phyloP scores from a whole-genome alignment of 2,329 filamentous ascomycete genomes.

The Boeremia lycopersici region DNA sequence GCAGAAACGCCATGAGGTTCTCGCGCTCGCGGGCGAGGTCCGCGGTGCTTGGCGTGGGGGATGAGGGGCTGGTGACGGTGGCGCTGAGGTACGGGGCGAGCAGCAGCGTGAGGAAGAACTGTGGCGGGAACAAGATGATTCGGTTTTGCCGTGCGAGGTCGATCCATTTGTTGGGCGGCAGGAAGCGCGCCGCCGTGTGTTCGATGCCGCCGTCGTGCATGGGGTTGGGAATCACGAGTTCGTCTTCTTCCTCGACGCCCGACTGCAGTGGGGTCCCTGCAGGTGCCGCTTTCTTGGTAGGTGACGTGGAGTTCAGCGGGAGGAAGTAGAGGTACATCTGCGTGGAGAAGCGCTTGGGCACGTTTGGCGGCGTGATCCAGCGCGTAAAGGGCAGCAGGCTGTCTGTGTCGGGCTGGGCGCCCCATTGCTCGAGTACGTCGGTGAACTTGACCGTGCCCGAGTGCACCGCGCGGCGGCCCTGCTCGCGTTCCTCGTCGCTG shows the following conservation, averaged over 20 bases:
- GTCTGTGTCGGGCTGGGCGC: conserved; percentile 69
- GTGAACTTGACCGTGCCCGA: conserved; percentile 67
- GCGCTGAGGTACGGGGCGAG: conserved; percentile 60
- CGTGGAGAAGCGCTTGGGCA: conserved; percentile 82
- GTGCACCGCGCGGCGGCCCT: conserved; percentile 73
- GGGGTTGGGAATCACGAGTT: conserved; percentile 69
- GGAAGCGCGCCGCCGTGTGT: conserved; percentile 78
- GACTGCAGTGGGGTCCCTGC: conserved; percentile 39
- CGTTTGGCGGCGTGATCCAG: conserved; percentile 82
- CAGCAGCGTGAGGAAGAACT: conserved; percentile 74
- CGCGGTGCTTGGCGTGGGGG: conserved; percentile 33
- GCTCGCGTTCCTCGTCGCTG: conserved; percentile 63
- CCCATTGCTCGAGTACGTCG: conserved; percentile 66
- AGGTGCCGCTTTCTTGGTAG: conserved; percentile 40
- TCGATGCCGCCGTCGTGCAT: conserved; percentile 73
- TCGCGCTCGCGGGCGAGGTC: conserved; percentile 50
- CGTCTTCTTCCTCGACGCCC: conserved; percentile 44
- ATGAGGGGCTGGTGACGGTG: conserved; percentile 29
- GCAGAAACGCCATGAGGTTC: conserved; percentile 53
- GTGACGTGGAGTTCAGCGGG: conserved; percentile 57
- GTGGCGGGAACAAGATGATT: conserved; percentile 88
- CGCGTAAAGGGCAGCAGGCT: conserved; percentile 81
- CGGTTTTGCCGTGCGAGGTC: conserved; percentile 65
- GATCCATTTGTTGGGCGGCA: conserved; percentile 73
- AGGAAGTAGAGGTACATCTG: conserved; percentile 97